Evolutionary conservation across 2,329 filamentous ascomycete species (phyloP).

Genomic region (Hyphodiscus sp.): DNA sequence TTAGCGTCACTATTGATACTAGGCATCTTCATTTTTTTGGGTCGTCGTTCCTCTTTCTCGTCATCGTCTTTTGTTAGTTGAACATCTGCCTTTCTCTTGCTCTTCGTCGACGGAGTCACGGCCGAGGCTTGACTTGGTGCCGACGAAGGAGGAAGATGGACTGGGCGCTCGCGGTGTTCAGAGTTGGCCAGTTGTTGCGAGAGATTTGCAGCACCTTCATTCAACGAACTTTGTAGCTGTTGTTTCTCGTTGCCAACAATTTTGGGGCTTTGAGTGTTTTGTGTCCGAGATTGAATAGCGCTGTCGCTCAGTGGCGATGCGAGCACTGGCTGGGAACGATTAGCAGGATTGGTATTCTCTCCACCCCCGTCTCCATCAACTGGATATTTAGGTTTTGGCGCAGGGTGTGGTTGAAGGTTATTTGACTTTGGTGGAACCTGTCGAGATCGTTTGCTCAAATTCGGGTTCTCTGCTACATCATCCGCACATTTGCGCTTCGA

Average conservation of each 20-base stretch:
- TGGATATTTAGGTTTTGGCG: slow-evolving; percentile 17
- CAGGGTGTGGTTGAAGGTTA: background rate
- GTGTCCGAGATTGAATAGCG: background rate
- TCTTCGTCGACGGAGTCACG: slow-evolving; percentile 13
- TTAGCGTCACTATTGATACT: slow-evolving; percentile 9
- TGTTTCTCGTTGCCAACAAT: background rate
- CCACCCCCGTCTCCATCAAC: slow-evolving; percentile 11
- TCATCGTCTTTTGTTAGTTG: slow-evolving; percentile 24
- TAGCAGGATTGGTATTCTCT: slow-evolving; percentile 20
- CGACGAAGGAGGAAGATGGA: background rate
- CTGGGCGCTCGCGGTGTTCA: background rate
- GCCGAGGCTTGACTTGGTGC: slow-evolving; percentile 5
- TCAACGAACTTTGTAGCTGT: background rate
- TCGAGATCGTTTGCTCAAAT: slow-evolving; percentile 20
- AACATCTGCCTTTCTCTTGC: slow-evolving; percentile 28
- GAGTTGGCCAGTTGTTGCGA: slow-evolving; percentile 1
- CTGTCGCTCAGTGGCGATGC: background rate
- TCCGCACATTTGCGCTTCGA: slow-evolving; percentile 20
- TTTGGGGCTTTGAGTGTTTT: background rate
- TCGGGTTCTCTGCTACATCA: slow-evolving; percentile 18
- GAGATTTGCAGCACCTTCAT: too few relatives aligned
- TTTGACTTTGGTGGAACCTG: slow-evolving; percentile 2
- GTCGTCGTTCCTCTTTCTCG: slow-evolving; percentile 15
- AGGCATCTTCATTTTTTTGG: slow-evolving; percentile 17
- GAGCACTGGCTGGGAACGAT: slow-evolving; percentile 14